Evolutionary conservation across 1,139 yeast genomes (phyloP), one percentile per base, ranked within the genome.

Genomic region (Nematodospora anomalae): DNA sequence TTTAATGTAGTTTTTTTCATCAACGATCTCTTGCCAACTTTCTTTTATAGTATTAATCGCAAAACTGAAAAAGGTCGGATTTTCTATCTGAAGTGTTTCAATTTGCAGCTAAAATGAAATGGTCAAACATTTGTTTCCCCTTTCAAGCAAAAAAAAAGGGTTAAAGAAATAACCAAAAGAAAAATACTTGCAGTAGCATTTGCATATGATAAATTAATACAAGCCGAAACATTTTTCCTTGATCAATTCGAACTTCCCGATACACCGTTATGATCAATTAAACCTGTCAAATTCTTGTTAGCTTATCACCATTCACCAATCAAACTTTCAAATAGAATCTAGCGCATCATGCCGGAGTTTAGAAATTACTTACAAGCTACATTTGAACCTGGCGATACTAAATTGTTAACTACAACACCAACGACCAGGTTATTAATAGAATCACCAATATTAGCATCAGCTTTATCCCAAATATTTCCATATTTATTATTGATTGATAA

Each of bases 381-480:
- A 8, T 66, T 67, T 45, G 66, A 62, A 50, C 72, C 72, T 3
- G 49, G 64, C 5, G 70, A 64, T 29, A 60, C 64, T 5, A 49
- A 55, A 38, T 47, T 64, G 13, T 51, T 67, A 26, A 51, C 64
- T 5, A 42, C 50, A 4, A 43, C 60, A 7, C 53, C 70, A 13
- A 61, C 60, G 34, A 44, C 56, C 28, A 54, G 52, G 26, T 49
- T 66, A 11, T 50, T 71, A 7, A 56, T 58, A 9, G 79, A 74
- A 10, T 67, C 67, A 25, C 80, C 80, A 4, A 50, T 64, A 7
- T 52, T 76, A 16, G 65, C 75, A 9, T 58, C 75, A 10, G 73
- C 77, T 1, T 58, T 77, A 31, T 63, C 74, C 23, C 63, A 68
- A 35, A 62, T 72, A 23, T 75, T 74, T 43, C 81, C 82, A 0